These are phyloP conservation scores for Protoeuglena noctilucae DNA, from an alignment of 139 green algal genomes.

Conservation along the genomic window DNA sequence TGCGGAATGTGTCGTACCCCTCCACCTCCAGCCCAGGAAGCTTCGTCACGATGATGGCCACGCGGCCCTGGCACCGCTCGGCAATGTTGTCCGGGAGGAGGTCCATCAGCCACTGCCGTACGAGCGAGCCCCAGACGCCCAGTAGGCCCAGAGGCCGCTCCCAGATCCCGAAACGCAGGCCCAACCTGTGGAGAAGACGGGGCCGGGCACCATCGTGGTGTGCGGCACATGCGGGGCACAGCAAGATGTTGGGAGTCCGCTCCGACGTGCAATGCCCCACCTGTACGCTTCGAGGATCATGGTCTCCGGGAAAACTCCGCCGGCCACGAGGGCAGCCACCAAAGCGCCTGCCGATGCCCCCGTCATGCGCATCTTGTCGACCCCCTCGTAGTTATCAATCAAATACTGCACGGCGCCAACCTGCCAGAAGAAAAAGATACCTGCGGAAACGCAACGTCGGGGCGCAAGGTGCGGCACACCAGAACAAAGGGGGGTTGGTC, in stretches of 20 bases:
- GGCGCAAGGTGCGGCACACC: too few relatives aligned
- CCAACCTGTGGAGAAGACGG: too few relatives aligned
- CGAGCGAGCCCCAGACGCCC: constrained; percentile 21
- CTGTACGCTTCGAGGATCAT: constrained; percentile 24
- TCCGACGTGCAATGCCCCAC: too few relatives aligned
- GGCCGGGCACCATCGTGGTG: too few relatives aligned
- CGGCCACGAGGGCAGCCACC: constrained; percentile 22
- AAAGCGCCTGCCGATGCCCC: constrained; percentile 30
- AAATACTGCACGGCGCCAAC: constrained; percentile 40
- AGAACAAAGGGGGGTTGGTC: too few relatives aligned
- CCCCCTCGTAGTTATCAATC: constrained; percentile 24
- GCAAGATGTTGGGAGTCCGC: too few relatives aligned
- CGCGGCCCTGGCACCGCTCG: constrained; percentile 17
- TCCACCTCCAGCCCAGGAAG: constrained; percentile 19
- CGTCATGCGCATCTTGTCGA: constrained; percentile 28
- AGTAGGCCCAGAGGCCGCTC: constrained; percentile 23
- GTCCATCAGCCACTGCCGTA: constrained; percentile 36
- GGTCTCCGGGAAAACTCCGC: constrained; percentile 18
- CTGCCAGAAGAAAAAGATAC: too few relatives aligned
- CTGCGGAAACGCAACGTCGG: too few relatives aligned
- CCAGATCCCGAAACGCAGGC: constrained; percentile 28
- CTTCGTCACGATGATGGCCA: constrained; percentile 24
- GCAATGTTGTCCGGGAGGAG: constrained; percentile 28
- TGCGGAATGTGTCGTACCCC: background rate
- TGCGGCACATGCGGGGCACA: too few relatives aligned